phyloP scores from a whole-genome alignment of 1,284 basidiomycete species.

The Melampsora medusae region DNA sequence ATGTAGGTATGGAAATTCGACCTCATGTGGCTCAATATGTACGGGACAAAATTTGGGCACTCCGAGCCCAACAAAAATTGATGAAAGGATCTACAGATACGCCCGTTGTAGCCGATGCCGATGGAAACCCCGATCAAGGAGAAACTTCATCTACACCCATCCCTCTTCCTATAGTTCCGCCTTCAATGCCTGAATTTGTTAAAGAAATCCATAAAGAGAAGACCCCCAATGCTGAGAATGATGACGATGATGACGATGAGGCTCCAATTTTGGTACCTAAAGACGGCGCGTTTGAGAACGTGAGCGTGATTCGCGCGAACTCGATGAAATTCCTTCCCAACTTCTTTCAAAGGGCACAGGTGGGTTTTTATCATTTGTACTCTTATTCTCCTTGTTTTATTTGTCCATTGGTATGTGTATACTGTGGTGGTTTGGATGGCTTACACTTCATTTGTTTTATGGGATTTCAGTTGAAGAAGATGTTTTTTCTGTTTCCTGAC shows the following conservation, averaged over 20 bases:
- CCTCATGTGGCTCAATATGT: constrained; percentile 96
- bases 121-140: background rate
- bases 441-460: background rate
- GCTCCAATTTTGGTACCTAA: constrained; percentile 43
- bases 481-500: constrained; percentile 99
- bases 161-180: constrained; percentile 16
- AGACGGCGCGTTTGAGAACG: constrained; percentile 73
- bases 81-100: constrained; percentile 2
- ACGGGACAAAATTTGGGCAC: constrained; percentile 83
- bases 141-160: background rate
- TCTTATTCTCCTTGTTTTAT: background rate
- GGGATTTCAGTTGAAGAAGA: constrained; percentile 65
- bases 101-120: constrained; percentile 10
- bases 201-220: constrained; percentile 42
- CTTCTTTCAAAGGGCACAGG: constrained; percentile 85
- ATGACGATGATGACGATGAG: constrained; percentile 40
- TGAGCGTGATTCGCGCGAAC: constrained; percentile 91
- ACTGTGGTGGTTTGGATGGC: constrained; percentile 2
- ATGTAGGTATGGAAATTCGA: constrained; percentile 89
- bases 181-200: constrained; percentile 33
- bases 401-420: background rate
- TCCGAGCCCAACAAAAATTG: constrained; percentile 62
- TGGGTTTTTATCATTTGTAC: constrained; percentile 49
- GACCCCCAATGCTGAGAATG: constrained; percentile 2
- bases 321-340: constrained; percentile 99